Evolutionary conservation across 2,329 filamentous ascomycete genomes (phyloP), one percentile per base, ranked within the genome.

Genomic region (Boeremia lycopersici): DNA sequence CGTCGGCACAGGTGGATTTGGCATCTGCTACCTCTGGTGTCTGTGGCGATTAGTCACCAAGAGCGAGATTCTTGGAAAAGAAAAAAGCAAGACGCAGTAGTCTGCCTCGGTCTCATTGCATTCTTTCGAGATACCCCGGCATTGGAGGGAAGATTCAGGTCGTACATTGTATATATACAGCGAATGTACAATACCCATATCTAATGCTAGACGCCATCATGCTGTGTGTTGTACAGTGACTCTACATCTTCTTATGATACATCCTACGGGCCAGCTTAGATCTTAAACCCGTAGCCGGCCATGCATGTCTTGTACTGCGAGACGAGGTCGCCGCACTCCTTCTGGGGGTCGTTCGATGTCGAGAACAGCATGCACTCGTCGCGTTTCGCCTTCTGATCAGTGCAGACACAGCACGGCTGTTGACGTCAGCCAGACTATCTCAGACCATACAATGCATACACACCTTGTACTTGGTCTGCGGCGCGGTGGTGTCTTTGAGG

Each of bases 291-390:
- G 71, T 89, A 98, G 10, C 91, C 89, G 53, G 87, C 86, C 95
- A 99, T 98, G 77, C 95, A 99, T 65, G 79, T 86, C 79, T 87
- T 88, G 81, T 99, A 99, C 73, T 90, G 87, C 26, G 91, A 86
- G 61, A 99, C 89, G 59, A 91, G 84, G 45, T 87, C 84, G 76
- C 87, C 84, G 83, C 95, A 99, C 69, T 96, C 92, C 70, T 86
- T 83, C 68, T 90, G 85, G 34, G 95, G 91, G 72, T 97, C 89
- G 70, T 88, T 83, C 57, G 90, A 84, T 60, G 86, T 92, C 51
- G 91, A 96, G 81, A 98, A 97, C 52, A 99, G 89, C 93, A 99
- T 98, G 82, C 95, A 99, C 78, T 99, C 93, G 79, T 99, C 95
- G 61, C 95, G 91, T 66, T 84, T 84, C 34, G 90, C 83, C 78